Conservation (phyloP, 1,284 basidiomycete species). For the Irpex sp. region DNA sequence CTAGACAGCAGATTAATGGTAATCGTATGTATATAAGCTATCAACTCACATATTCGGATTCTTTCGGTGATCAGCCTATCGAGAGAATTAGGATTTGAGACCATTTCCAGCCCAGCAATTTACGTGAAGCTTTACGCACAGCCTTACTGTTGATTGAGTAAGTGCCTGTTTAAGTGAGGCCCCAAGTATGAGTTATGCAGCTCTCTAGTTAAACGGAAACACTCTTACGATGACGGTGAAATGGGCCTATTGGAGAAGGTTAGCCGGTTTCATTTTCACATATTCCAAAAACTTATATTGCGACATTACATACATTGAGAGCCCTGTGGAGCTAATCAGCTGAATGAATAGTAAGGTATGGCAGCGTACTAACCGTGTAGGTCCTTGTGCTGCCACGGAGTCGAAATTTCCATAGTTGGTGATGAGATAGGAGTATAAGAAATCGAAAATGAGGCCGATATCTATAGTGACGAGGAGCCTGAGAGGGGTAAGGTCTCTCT, state of each 20-base stretch:
- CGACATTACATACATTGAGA: background rate
- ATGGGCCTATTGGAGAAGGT: background rate
- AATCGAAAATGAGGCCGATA: background rate
- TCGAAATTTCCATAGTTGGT: background rate
- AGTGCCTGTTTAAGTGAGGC: background rate
- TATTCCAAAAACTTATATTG: background rate
- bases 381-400: background rate
- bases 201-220: background rate
- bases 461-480: conserved; percentile 1
- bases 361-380: background rate
- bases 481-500: background rate
- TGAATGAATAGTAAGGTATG: background rate
- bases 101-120: no score
- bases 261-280: background rate
- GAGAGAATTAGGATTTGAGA: no score
- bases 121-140: background rate
- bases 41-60: no score
- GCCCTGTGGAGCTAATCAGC: background rate
- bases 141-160: background rate
- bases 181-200: background rate
- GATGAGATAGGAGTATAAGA: conserved; percentile 3
- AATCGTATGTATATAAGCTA: no score
- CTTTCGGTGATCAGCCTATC: no score
- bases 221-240: background rate
- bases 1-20: no score